Conservation (phyloP, 352 stramenopile genomes). For the Pythium rhizo-oryzae region DNA sequence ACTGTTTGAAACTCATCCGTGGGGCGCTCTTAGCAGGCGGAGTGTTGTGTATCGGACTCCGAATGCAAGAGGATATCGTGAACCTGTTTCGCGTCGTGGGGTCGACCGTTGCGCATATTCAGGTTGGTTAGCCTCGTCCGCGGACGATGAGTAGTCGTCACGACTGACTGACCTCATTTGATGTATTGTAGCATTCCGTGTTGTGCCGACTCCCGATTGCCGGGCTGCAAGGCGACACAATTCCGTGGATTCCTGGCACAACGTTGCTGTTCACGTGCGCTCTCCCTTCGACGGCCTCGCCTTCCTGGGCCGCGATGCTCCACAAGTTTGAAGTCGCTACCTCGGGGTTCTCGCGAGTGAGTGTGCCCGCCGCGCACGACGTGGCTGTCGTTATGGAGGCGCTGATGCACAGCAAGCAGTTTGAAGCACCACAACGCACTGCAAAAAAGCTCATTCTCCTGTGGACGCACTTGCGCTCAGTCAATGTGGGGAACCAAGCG, state of each 20-base stretch:
- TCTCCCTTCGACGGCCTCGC: neutral
- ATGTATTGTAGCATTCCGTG: slow-evolving; percentile 19
- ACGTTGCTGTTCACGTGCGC: slow-evolving; percentile 22
- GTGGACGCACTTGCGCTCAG: slow-evolving; percentile 16
- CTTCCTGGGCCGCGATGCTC: neutral
- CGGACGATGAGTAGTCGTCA: neutral
- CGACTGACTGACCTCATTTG: neutral
- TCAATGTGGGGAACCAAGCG: neutral
- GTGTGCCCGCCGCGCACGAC: slow-evolving; percentile 6
- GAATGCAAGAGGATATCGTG: slow-evolving; percentile 7
- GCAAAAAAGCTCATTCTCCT: slow-evolving; percentile 14
- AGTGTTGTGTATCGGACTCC: slow-evolving; percentile 23
- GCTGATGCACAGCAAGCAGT: slow-evolving; percentile 18
- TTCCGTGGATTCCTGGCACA: slow-evolving; percentile 28
- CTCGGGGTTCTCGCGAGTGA: slow-evolving; percentile 7
- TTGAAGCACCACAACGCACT: slow-evolving; percentile 21
- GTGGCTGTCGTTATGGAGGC: slow-evolving; percentile 14
- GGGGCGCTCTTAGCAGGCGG: slow-evolving; percentile 34
- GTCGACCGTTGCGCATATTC: slow-evolving; percentile 13
- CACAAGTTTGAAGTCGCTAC: slow-evolving; percentile 13
- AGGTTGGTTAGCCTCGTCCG: slow-evolving; percentile 22
- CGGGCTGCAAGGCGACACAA: slow-evolving; percentile 20
- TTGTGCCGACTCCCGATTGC: slow-evolving; percentile 24
- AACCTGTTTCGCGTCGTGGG: slow-evolving; percentile 21
- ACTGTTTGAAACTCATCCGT: slow-evolving; percentile 40